phyloP scores from a whole-genome alignment of 495 filamentous ascomycete genomes.

The Penicillium paxilli region DNA sequence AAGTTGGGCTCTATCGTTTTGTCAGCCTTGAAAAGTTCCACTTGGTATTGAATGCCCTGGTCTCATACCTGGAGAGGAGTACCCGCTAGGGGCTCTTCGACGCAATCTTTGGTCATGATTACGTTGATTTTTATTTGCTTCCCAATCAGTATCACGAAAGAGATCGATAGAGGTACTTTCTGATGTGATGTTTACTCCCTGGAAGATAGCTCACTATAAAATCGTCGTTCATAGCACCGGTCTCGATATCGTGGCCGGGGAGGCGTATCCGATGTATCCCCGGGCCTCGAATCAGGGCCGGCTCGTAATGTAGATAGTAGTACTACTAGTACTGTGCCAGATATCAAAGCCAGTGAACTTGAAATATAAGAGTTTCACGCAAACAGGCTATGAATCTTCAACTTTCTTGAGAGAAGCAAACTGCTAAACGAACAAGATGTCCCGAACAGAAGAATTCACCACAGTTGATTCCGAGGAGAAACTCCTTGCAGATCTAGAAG shows the following conservation, averaged over 20 bases:
- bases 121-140: not conserved
- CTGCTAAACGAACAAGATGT: not conserved
- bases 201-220: too few species aligned
- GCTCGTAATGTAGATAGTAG: too few species aligned
- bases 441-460: not conserved
- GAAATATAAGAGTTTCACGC: not conserved
- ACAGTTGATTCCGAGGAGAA: slow-evolving; percentile 19
- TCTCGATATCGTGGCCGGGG: not conserved
- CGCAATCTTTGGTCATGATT: not conserved
- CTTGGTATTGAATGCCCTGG: too few species aligned
- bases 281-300: too few species aligned
- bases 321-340: not conserved
- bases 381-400: not conserved
- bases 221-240: too few species aligned
- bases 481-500: slow-evolving; percentile 22
- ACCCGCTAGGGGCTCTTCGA: not conserved
- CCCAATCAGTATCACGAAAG: not conserved
- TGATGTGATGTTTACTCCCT: too few species aligned
- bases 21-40: not conserved
- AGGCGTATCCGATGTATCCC: slow-evolving; percentile 5
- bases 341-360: not conserved
- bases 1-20: slow-evolving; percentile 5
- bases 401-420: not conserved
- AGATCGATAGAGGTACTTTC: too few species aligned
- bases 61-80: not conserved